Evolutionary conservation across 2,329 filamentous ascomycete species (phyloP).

Genomic region (Exophiala alcalophila): DNA sequence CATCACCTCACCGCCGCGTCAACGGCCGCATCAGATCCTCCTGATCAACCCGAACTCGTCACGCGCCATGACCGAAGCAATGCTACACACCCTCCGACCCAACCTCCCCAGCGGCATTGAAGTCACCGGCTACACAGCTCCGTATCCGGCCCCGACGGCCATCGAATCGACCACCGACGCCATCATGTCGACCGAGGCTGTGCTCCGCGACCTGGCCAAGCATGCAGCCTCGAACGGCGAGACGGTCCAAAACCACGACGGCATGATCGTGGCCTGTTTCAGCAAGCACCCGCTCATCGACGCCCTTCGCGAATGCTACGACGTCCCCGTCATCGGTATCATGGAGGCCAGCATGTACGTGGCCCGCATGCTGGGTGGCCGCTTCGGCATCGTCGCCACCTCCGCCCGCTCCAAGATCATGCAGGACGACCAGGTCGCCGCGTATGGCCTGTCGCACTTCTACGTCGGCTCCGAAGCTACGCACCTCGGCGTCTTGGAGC

Average conservation of each 20-base stretch:
- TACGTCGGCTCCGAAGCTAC: slow-evolving; percentile 45
- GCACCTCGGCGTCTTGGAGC: slow-evolving; percentile 45
- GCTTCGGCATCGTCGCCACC: slow-evolving; percentile 48
- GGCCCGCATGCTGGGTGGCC: slow-evolving; percentile 48
- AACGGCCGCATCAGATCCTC: slow-evolving; percentile 37
- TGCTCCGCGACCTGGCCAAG: slow-evolving; percentile 44
- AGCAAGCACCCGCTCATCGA: slow-evolving; percentile 48
- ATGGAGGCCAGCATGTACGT: slow-evolving; percentile 53
- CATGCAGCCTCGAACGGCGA: slow-evolving; percentile 39
- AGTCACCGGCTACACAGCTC: slow-evolving; percentile 52
- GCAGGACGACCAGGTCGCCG: slow-evolving; percentile 41
- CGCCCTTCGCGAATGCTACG: slow-evolving; percentile 48
- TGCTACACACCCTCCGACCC: slow-evolving; percentile 43
- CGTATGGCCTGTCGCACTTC: slow-evolving; percentile 44
- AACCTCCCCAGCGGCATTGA: slow-evolving; percentile 49
- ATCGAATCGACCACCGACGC: slow-evolving; percentile 52
- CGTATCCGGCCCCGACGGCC: slow-evolving; percentile 49
- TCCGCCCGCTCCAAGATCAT: slow-evolving; percentile 40
- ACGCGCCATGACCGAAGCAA: slow-evolving; percentile 47
- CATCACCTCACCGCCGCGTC: slow-evolving; percentile 26
- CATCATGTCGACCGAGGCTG: slow-evolving; percentile 50
- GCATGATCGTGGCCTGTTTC: slow-evolving; percentile 51
- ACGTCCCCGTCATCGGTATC: slow-evolving; percentile 48
- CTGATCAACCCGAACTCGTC: slow-evolving; percentile 52
- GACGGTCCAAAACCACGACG: slow-evolving; percentile 42